Evolutionary conservation across 768 basidiomycete genomes (phyloP), one percentile per base, ranked within the genome.

Genomic region (Flagelloscypha sp.): DNA sequence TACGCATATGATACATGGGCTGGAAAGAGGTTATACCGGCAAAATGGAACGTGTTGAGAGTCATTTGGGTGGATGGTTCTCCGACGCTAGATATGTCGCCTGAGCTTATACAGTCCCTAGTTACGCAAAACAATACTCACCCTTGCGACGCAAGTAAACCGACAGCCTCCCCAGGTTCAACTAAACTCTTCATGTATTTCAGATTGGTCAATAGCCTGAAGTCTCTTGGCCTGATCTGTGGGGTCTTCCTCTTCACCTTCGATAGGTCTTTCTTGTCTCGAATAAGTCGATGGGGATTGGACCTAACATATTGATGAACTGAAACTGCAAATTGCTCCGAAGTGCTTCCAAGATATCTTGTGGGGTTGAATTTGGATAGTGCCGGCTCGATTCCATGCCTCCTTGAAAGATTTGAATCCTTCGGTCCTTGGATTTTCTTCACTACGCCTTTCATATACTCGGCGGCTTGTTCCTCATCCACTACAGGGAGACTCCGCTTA

Each of bases 31-130:
- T 52, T 72, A 49, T 57, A 79, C 90, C 94, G 47, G 95, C 95
- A 51, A 99, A 93, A 66, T 99, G 95, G 76, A 99, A 99, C 9
- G 95, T 99, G 56, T 99, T 99, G 44, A 99, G 63, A 7, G 95
- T 99, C 95, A 99, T 99, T 56, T 99, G 95, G 0, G 95, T 99
- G 11, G 95, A 99, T 4, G 95, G 95, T 57, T 99, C 95, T 34
- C 95, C 95, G 27, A 99, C 77, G 62, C 95, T 98, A 41, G 6
- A 35, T 35, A 36, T 7, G 29, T 28, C 20, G 30, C n/a, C 22
- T 44, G 33, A 28, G 24, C 24, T 24, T 18, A 31, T 17, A n/a
- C n/a, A n/a, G n/a, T n/a, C n/a, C n/a, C n/a, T n/a, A n/a, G n/a
- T n/a, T n/a, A n/a, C n/a, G n/a, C n/a, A n/a, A n/a, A n/a, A 25